Percentiles rank a stretch among this genome's conserved stretches.
phyloP scores from a whole-genome alignment of 352 stramenopile genomes.

The Hyaloperonospora arabidopsidis region DNA sequence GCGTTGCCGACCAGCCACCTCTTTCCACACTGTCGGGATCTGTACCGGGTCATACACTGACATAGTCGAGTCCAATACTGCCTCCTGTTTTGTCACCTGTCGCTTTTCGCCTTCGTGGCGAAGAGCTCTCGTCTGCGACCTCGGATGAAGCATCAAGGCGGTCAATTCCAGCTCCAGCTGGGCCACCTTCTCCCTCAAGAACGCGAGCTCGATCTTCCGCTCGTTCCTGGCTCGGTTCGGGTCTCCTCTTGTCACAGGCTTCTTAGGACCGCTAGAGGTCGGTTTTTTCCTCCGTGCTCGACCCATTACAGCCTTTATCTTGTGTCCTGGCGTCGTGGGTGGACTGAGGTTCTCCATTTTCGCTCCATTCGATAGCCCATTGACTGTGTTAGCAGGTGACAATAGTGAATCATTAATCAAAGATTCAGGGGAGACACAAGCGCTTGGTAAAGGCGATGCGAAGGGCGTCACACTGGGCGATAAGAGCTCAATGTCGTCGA shows the following conservation, averaged over 20 bases:
- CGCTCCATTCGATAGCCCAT: conserved; percentile 11
- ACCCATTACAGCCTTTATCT: conserved; percentile 4
- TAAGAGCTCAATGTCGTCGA: conserved; percentile 24
- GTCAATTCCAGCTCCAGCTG: conserved; percentile 53
- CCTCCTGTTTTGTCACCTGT: background rate
- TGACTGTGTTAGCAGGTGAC: conserved; percentile 12
- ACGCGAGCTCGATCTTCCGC: conserved; percentile 59
- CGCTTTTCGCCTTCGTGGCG: conserved; percentile 4
- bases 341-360: conserved; percentile 16
- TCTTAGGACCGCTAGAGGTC: conserved; percentile 32
- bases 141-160: conserved; percentile 30
- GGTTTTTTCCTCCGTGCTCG: conserved; percentile 24
- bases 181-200: conserved; percentile 61
- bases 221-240: conserved; percentile 30
- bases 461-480: conserved; percentile 16
- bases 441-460: background rate
- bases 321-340: conserved; percentile 4
- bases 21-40: conserved; percentile 25
- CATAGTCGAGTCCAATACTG: conserved; percentile 4
- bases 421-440: conserved; percentile 1
- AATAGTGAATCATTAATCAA: conserved; percentile 5
- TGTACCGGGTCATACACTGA: conserved; percentile 19
- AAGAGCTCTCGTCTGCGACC: conserved; percentile 29
- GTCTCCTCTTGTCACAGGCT: conserved; percentile 32
- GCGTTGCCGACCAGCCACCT: conserved; percentile 34